phyloP scores from a whole-genome alignment of 1,284 basidiomycete genomes.

The Anthracocystis panici-leucophaei region DNA sequence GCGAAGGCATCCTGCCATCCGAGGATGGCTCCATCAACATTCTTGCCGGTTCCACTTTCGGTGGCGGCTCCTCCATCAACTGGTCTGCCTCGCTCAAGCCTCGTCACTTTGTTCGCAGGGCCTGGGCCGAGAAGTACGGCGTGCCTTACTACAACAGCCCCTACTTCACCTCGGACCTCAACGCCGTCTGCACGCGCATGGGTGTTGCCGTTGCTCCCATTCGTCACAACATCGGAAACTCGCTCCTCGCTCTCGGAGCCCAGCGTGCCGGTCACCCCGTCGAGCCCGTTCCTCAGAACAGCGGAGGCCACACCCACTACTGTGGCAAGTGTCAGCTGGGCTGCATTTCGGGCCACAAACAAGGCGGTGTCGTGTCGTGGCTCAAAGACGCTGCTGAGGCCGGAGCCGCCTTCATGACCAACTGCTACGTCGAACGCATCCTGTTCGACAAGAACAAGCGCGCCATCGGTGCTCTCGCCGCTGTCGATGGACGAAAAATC shows the following conservation, averaged over 20 bases:
- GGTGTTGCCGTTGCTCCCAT: slow-evolving; percentile 68
- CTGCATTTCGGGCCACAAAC: slow-evolving; percentile 70
- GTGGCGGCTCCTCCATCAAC: slow-evolving; percentile 72
- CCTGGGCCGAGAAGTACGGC: slow-evolving; percentile 70
- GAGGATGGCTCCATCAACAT: slow-evolving; percentile 70
- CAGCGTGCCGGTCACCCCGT: slow-evolving; percentile 68
- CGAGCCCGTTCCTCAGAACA: slow-evolving; percentile 70
- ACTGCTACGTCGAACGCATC: slow-evolving; percentile 69
- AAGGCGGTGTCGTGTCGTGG: slow-evolving; percentile 69
- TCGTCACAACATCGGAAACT: slow-evolving; percentile 70
- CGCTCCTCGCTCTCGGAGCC: slow-evolving; percentile 66
- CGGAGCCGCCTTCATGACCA: slow-evolving; percentile 68
- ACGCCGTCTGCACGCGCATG: slow-evolving; percentile 70
- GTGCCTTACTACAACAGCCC: slow-evolving; percentile 69
- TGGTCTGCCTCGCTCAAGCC: slow-evolving; percentile 72
- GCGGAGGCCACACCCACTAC: slow-evolving; percentile 69
- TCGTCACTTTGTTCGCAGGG: slow-evolving; percentile 69
- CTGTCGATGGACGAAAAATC: slow-evolving; percentile 60
- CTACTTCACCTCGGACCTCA: slow-evolving; percentile 69
- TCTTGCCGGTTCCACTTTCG: slow-evolving; percentile 71
- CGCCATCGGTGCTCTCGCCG: slow-evolving; percentile 62
- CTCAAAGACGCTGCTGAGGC: slow-evolving; percentile 70
- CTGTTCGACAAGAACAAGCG: slow-evolving; percentile 66
- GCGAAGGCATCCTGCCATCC: slow-evolving; percentile 69
- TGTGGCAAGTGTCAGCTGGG: slow-evolving; percentile 71